These are phyloP conservation scores for Aureobasidium musti DNA, from an alignment of 2,329 filamentous ascomycete species.

Conservation along the genomic window DNA sequence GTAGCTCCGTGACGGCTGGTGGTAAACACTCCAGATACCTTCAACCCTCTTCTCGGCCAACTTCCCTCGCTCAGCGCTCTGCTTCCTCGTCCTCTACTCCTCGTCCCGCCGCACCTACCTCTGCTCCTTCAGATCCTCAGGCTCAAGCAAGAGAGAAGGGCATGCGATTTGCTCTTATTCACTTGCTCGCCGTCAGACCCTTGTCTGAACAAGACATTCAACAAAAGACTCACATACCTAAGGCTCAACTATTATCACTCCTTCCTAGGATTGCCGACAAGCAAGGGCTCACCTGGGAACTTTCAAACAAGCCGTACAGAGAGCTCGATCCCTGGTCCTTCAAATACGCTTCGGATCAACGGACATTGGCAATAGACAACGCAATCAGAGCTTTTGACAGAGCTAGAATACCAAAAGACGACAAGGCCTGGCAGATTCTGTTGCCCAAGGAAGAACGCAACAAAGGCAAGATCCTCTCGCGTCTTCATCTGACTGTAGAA, in stretches of 20 bases:
- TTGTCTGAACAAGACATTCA: constrained; percentile 52
- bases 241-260: constrained; percentile 52
- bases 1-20: constrained; percentile 40
- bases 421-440: constrained; percentile 64
- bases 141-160: constrained; percentile 43
- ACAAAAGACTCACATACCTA: constrained; percentile 51
- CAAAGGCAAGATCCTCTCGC: constrained; percentile 63
- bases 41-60: constrained; percentile 33
- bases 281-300: constrained; percentile 54
- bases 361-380: constrained; percentile 62
- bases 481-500: constrained; percentile 53
- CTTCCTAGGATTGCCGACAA: constrained; percentile 56
- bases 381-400: constrained; percentile 65
- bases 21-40: constrained; percentile 37
- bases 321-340: constrained; percentile 65
- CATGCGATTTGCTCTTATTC: constrained; percentile 49
- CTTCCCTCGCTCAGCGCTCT: constrained; percentile 44
- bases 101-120: constrained; percentile 40
- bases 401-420: constrained; percentile 59
- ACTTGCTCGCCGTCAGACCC: constrained; percentile 59
- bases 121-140: constrained; percentile 42
- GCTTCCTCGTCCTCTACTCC: constrained; percentile 44
- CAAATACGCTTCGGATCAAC: constrained; percentile 57
- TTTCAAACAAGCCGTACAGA: constrained; percentile 61
- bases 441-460: constrained; percentile 62